Evolutionary conservation across 495 filamentous ascomycete species (phyloP).

Genomic region (Neurospora sp.): DNA sequence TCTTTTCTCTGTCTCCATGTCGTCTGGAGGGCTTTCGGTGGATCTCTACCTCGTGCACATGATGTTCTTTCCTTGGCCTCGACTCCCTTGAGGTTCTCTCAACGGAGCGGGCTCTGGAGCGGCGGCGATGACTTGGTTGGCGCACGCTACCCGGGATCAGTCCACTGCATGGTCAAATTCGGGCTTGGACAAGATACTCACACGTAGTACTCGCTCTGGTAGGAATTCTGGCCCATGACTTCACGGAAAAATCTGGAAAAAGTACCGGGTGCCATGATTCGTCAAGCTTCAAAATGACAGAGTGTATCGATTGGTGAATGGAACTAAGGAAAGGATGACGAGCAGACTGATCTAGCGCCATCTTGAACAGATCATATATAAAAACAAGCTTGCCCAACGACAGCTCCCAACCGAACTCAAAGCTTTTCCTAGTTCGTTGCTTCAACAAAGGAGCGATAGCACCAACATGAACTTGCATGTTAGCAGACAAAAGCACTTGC

Average conservation of each 20-base stretch:
- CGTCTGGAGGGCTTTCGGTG: background rate
- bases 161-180: background rate
- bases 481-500: background rate
- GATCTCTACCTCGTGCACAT: background rate
- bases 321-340: background rate
- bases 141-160: background rate
- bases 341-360: background rate
- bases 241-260: background rate
- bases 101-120: background rate
- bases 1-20: background rate
- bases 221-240: background rate
- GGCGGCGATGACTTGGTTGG: background rate
- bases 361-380: background rate
- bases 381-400: background rate
- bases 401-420: background rate
- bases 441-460: background rate
- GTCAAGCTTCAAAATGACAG: background rate
- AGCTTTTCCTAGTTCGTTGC: background rate
- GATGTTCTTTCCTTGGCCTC: background rate
- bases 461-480: background rate
- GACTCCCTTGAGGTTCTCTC: background rate
- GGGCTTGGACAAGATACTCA: background rate
- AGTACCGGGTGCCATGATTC: background rate
- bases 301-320: background rate
- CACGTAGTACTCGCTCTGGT: background rate